Evolutionary conservation across 176 grass and related monocot species (phyloP), one percentile per base, ranked within the genome.

Genomic region (Bolboschoenus planiculmis): DNA sequence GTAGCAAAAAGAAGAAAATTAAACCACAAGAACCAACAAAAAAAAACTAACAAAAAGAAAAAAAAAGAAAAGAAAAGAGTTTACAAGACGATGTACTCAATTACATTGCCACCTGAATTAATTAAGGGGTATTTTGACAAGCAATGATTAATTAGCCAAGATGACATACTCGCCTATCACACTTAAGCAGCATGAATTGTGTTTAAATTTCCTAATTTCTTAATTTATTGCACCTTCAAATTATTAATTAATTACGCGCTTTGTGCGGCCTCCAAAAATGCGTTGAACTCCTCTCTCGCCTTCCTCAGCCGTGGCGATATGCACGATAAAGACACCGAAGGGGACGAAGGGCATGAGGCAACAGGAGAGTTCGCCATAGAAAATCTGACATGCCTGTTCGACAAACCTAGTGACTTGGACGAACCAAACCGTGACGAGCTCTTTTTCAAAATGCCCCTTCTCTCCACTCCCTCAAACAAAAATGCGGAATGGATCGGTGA

Each of bases 381-480:
- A 82, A 97, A 97, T 78, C 94, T 90, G 11, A 94, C 92, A 42
- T 89, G 94, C 46, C 92, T 85, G 81, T 91, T 91, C 56, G 92
- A 97, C 53, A 75, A 44, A 30, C 80, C 80, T 36, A 82, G 27
- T 15, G 87, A 89, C 83, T 91, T 89, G 9, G 79, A 74, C 44
- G 91, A 73, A 30, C 83, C 84, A 51, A 87, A 78, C 27, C 83
- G 84, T 57, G 84, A 74, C 35, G 91, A 93, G 31, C 84, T 65
- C 73, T 87, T 88, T 83, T 94, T 97, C 89, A 88, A 93, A 43
- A 97, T 88, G 5, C 91, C 78, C 0, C 91, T 88, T 84, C 70
- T 85, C 84, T 81, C 31, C 7, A 87, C 87, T 15, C 84, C 75
- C 5, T 97, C 94, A 70, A 94, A 97, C 57, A 97, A 65, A 73